These are phyloP conservation scores for Russula earlei DNA, from an alignment of 768 basidiomycete genomes.

Conservation along the genomic window DNA sequence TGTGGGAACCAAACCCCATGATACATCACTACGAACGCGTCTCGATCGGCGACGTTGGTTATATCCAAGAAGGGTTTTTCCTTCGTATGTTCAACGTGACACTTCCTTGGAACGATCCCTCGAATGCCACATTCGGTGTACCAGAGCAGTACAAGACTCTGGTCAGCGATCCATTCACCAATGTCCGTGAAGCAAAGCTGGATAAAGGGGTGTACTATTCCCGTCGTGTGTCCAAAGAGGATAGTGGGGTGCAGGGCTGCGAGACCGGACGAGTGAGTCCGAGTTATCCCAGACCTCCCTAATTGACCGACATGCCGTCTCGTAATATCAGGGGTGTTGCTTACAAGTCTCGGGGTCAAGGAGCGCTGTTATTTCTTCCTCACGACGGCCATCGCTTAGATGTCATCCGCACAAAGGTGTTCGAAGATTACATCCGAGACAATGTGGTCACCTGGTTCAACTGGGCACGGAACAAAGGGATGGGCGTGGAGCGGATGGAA, in stretches of 20 bases:
- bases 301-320: neutral
- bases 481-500: neutral
- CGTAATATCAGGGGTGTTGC: neutral
- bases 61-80: slow-evolving; percentile 12
- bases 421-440: neutral
- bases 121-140: neutral
- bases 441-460: neutral
- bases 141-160: no score
- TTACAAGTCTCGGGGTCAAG: neutral
- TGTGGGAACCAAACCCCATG: slow-evolving; percentile 19
- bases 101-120: neutral
- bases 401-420: neutral
- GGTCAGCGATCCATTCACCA: no score
- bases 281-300: neutral
- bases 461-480: neutral
- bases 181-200: no score
- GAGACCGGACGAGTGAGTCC: neutral
- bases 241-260: neutral
- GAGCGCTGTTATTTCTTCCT: neutral
- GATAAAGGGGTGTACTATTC: neutral
- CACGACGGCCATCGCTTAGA: neutral
- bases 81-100: slow-evolving; percentile 17
- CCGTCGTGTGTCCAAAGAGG: neutral
- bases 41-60: slow-evolving; percentile 20
- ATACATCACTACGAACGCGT: slow-evolving; percentile 6